Base-by-base conservation (phyloP, 345 rosid species). In the Ceriops decandra region DNA sequence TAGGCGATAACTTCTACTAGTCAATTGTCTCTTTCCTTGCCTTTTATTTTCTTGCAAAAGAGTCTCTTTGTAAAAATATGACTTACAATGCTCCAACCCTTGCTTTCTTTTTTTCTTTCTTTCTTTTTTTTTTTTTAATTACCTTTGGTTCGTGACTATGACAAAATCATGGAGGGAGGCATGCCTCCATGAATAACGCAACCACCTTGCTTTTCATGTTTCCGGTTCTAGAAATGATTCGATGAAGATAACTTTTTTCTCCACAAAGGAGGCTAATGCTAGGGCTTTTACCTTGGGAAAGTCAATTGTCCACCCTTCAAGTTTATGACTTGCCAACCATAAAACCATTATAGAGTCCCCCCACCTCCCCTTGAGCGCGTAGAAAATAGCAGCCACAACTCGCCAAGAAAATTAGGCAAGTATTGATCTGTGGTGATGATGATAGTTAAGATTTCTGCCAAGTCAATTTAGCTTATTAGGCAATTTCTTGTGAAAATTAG, bases 131-230 rank as follows among this genome's bases (percentile, higher is more conserved):
- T 42, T 1, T 42, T 42, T 42, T 9, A 6, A 2, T 5, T 3
- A 17, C 53, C 28, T 16, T 69, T 49, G 71, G 69, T 24, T 64
- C 72, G 32, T 24, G 56, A 53, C 65, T 51, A 62, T 70, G 51
- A 38, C 59, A 77, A 46, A n/a, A 42, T 38, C 51, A 57, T 53
- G 42, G 42, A 33, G 64, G 42, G 42, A 33, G 64, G 73, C 53
- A 62, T 72, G 74, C 69, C 28, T 65, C 69, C 71, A 52, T 20
- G 16, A 16, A 42, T 31, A 67, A 74, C 51, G 73, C 73, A 47
- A 30, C 60, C 66, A 36, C 36, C 26, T 66, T 24, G 8, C 35
- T 53, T 62, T 74, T 17, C 28, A 22, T 20, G 26, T 28, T 58
- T 42, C 47, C 21, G 31, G 70, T 33, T 63, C 11, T 27, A 54